Percentiles rank a stretch among this genome's conserved stretches.
phyloP scores from a whole-genome alignment of 2,329 filamentous ascomycete species.

The Colletotrichum noveboracense region DNA sequence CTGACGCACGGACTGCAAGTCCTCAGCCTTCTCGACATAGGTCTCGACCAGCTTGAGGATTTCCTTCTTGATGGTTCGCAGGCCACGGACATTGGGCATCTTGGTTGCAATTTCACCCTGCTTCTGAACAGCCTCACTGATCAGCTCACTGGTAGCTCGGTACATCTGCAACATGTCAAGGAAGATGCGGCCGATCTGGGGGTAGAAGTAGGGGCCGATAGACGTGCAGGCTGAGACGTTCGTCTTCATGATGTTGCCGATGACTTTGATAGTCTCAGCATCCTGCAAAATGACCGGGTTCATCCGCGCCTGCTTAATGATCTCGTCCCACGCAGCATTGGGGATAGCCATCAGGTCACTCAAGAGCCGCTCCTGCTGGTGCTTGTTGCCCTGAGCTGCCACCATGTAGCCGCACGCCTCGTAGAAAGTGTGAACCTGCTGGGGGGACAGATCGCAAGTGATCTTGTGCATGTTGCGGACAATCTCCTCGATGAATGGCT shows the following conservation, averaged over 20 bases:
- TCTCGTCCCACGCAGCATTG: slow-evolving; percentile 93
- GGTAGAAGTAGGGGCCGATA: slow-evolving; percentile 96
- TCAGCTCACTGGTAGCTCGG: slow-evolving; percentile 92
- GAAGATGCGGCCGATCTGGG: slow-evolving; percentile 96
- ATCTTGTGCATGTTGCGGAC: slow-evolving; percentile 95
- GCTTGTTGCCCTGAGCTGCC: slow-evolving; percentile 93
- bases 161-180: slow-evolving; percentile 99
- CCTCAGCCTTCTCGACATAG: slow-evolving; percentile 97
- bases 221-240: slow-evolving; percentile 98
- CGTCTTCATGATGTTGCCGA: slow-evolving; percentile 99
- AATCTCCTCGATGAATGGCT: slow-evolving; percentile 99
- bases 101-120: slow-evolving; percentile 82
- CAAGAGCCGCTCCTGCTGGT: slow-evolving; percentile 89
- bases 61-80: slow-evolving; percentile 99
- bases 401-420: slow-evolving; percentile 99
- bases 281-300: slow-evolving; percentile 90
- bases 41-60: slow-evolving; percentile 98
- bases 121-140: slow-evolving; percentile 79
- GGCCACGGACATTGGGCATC: slow-evolving; percentile 93
- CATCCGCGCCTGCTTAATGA: slow-evolving; percentile 85
- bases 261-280: slow-evolving; percentile 94
- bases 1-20: slow-evolving; percentile 88
- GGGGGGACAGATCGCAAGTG: slow-evolving; percentile 91
- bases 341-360: slow-evolving; percentile 92
- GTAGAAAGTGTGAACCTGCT: slow-evolving; percentile 98